A percentile compares a stretch with the other conserved stretches of the same genome.
Conservation (phyloP, 169 alveolate genomes). For the Babesia microti region DNA sequence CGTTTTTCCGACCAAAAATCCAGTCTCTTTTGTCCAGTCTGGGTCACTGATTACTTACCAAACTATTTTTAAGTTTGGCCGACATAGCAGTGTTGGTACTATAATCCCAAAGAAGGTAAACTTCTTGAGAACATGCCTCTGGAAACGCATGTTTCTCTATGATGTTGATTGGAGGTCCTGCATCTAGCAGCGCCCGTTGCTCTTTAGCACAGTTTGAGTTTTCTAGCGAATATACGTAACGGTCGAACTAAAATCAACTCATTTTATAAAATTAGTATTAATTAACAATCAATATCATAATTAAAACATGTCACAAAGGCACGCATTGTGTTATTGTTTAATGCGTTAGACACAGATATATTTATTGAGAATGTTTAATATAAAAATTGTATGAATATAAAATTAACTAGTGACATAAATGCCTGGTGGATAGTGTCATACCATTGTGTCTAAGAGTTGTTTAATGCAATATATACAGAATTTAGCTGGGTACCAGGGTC, state of each 20-base stretch:
- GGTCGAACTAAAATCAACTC: slow-evolving; percentile 28
- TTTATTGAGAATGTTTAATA: neutral
- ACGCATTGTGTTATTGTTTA: neutral
- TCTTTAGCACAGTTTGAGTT: slow-evolving; percentile 46
- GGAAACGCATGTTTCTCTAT: slow-evolving; percentile 39
- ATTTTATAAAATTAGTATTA: no score
- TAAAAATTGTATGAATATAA: neutral
- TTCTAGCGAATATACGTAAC: slow-evolving; percentile 15
- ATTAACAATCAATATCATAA: no score
- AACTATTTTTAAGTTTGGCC: slow-evolving; percentile 40
- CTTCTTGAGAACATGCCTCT: slow-evolving; percentile 20
- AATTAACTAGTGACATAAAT: neutral
- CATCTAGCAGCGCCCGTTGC: slow-evolving; percentile 40
- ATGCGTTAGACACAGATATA: slow-evolving; percentile 1
- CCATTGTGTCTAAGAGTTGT: slow-evolving; percentile 26
- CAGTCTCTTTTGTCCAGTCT: slow-evolving; percentile 40
- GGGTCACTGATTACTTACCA: slow-evolving; percentile 18
- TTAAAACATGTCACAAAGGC: neutral
- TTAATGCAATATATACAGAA: slow-evolving; percentile 37
- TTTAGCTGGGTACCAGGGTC: slow-evolving; percentile 27
- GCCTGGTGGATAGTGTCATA: neutral
- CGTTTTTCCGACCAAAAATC: slow-evolving; percentile 42
- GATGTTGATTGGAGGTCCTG: slow-evolving; percentile 46
- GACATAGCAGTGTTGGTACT: slow-evolving; percentile 4
- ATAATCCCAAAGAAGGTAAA: slow-evolving; percentile 24